Evolutionary conservation across 306 rosid species (phyloP), one percentile per base, ranked within the genome.

Genomic region (Astragalus membranaceus): DNA sequence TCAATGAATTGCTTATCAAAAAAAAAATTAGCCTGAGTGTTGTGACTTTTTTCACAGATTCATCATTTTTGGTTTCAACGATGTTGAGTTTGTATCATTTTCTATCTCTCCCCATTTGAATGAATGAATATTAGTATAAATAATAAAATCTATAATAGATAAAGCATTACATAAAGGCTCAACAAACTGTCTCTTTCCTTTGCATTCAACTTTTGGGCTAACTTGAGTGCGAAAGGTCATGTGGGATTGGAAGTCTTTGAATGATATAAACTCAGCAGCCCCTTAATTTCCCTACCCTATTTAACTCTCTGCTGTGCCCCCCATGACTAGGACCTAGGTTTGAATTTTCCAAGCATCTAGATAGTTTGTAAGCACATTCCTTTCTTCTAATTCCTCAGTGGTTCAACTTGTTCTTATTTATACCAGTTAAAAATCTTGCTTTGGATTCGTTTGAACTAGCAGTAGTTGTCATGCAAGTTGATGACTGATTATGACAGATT

Each of bases 191-290:
- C 70, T 36, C 41, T 47, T 73, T 68, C 57, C 30, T 52, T 52
- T 62, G 8, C 72, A 69, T 55, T 68, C 68, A 67, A 72, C 13
- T 76, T 48, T 69, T 51, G 36, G 71, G 71, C 70, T 64, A 26
- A 74, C 47, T 72, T 51, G 82, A 65, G 52, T 15, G 70, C 13
- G 70, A 77, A 74, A 69, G 42, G 11, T 70, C 80, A 73, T 53
- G 80, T 73, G 82, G 35, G 51, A 47, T 33, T 60, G 79, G 5
- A 39, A 73, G 75, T 60, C 81, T 79, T 11, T 10, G 37, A 67
- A 78, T 66, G 55, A 64, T 10, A 39, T 39, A 82, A 70, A 69
- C 53, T 53, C 49, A 48, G 16, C 49, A 48, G 16, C 58, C 72
- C 59, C 16, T 37, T 23, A 73, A 26, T 71, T 66, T 67, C 60